phyloP scores from a whole-genome alignment of 352 stramenopile genomes.

The Lagenidium sp. region DNA sequence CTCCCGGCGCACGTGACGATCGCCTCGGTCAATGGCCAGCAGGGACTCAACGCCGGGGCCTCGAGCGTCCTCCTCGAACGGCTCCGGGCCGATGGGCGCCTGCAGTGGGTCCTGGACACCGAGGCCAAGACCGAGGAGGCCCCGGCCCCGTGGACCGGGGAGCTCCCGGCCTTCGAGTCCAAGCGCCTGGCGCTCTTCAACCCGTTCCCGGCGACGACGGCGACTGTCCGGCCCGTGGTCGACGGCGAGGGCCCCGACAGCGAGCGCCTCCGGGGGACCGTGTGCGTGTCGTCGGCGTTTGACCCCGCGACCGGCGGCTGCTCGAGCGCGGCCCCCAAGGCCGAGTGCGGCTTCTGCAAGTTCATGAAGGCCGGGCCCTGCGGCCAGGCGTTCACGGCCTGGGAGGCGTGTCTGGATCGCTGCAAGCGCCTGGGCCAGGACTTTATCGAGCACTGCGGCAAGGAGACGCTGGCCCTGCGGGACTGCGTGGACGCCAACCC shows the following conservation, averaged over 20 bases:
- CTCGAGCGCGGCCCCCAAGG: slow-evolving; percentile 31
- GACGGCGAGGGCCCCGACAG: slow-evolving; percentile 11
- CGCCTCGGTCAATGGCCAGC: slow-evolving; percentile 32
- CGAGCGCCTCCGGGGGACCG: slow-evolving; percentile 37
- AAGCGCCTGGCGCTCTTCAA: slow-evolving; percentile 70
- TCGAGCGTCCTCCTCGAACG: slow-evolving; percentile 72
- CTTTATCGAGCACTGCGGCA: slow-evolving; percentile 75
- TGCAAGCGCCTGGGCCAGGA: slow-evolving; percentile 64
- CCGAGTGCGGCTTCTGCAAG: slow-evolving; percentile 86
- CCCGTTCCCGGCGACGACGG: slow-evolving; percentile 51
- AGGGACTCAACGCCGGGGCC: slow-evolving; percentile 40
- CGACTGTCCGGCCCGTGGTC: slow-evolving; percentile 20
- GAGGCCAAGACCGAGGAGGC: slow-evolving; percentile 7
- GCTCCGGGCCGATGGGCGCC: slow-evolving; percentile 50
- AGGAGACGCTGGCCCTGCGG: slow-evolving; percentile 64
- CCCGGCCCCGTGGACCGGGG: too few relatives aligned
- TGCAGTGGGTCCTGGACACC: slow-evolving; percentile 35
- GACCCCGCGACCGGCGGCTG: slow-evolving; percentile 42
- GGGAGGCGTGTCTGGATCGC: slow-evolving; percentile 73
- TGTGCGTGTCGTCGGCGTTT: slow-evolving; percentile 64
- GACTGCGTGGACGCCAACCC: slow-evolving; percentile 85
- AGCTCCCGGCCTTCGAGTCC: slow-evolving; percentile 62
- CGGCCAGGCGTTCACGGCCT: slow-evolving; percentile 65
- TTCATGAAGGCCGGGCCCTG: slow-evolving; percentile 88
- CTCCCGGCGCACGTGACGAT: slow-evolving; percentile 52